Base-by-base conservation (phyloP, 1,284 basidiomycete genomes). In the Singerocomus rubriflavus region DNA sequence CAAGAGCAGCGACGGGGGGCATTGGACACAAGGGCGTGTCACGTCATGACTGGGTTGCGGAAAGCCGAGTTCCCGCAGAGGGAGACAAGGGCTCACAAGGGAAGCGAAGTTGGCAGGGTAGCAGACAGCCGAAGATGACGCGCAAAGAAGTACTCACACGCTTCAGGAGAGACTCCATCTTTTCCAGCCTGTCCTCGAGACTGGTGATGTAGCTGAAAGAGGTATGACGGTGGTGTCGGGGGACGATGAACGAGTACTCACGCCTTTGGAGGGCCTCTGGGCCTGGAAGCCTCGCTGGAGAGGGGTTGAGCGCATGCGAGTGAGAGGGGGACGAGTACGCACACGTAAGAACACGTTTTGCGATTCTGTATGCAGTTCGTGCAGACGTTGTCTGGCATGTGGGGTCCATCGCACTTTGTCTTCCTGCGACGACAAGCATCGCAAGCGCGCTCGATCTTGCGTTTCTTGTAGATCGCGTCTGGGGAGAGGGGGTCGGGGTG, bases 251-350 rank as follows among this genome's bases (percentile, higher is more conserved):
- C 44, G 13, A 14, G 33, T 16, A 76, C 76, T 67, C 43, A 92
- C 80, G 88, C 88, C 70, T 93, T 93, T 1, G 91, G 84, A 12
- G 91, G 91, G 0, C 91, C 90, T 52, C 91, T 78, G 46, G 90
- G 85, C 60, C 85, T 88, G 1, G 89, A 91, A 5, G 77, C 76
- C 65, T 87, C 85, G n/a, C 85, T 88, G 51, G 47, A 53, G 49
- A 38, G 48, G 21, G 33, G 30, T 16, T 55, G 0, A 52, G 46
- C 6, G 37, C 2, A 13, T 2, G 29, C 0, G 26, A 34, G 30
- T 12, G 34, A 26, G 31, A 16, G 52, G 27, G 14, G 2, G 32
- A 30, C 0, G 26, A 44, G 36, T 29, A 76, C 83, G 54, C 58
- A 85, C 80, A 90, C 62, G 64, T 91, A 93, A 27, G 87, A 89